Base-by-base conservation (phyloP, 106 monocot genomes). In the Dioscorea dumetorum region DNA sequence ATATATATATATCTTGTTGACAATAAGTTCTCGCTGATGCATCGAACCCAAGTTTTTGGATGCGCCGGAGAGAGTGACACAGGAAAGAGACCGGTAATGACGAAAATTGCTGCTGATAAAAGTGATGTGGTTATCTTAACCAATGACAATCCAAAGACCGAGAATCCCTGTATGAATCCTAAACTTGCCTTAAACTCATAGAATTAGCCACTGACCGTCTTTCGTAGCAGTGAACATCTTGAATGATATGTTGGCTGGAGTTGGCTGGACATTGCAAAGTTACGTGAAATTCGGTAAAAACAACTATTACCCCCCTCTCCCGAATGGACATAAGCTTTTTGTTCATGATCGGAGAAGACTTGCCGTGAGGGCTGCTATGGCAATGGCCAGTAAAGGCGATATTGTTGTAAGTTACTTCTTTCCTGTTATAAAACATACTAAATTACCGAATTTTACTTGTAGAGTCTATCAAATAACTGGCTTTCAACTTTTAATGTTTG, bases 51-150 rank as follows among this genome's bases (percentile, higher is more conserved):
- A 41, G 80, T 80, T 14, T 70, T 74, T 56, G 80, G 80, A 48
- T 80, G 80, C 22, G 74, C 64, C 16, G 74, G 80, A 22, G 70
- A 80, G 66, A 70, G 70, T 53, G 80, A 80, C 16, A 60, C 15
- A 22, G 80, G 80, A 51, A 80, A 80, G 74, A 65, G 80, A 19
- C 80, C 80, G 3, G n/a, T 75, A 13, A 80, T 80, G 80, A 74
- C 80, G 19, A 60, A 61, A 54, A 66, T 80, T 31, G 80, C 74
- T 19, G 61, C 70, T 20, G 70, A 80, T n/a, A 80, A 75, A 50
- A 80, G 80, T 21, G 80, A 74, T 23, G 50, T 74, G 22, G 59
- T 60, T 49, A 79, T 79, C 31, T 41, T 79, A 58, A 79, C 79
- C 63, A 65, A 74, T 1, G 80, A 80, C 66, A 80, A 74, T 70